Percentiles rank a stretch among this genome's conserved stretches.
These are phyloP conservation scores for Huntiella moniliformis DNA, from an alignment of 2,329 filamentous ascomycete genomes.

Conservation along the genomic window DNA sequence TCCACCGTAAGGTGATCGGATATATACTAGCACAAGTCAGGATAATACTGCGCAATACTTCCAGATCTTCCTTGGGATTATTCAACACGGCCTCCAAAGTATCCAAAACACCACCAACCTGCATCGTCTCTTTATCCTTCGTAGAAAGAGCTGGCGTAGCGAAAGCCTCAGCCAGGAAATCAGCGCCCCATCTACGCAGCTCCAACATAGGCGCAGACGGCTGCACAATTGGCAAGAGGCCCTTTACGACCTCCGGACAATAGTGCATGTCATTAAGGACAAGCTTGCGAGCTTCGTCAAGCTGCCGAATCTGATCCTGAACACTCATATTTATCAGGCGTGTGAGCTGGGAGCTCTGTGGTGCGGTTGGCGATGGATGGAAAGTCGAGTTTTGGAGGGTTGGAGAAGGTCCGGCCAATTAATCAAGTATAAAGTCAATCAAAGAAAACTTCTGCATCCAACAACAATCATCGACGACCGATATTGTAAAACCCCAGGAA, in stretches of 20 bases:
- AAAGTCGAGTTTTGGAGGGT: not conserved
- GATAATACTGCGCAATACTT: slow-evolving; percentile 70
- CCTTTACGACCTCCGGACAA: slow-evolving; percentile 81
- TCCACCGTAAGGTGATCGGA: slow-evolving; percentile 77
- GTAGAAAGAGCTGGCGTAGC: slow-evolving; percentile 67
- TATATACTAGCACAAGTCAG: slow-evolving; percentile 87
- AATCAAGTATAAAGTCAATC: no score
- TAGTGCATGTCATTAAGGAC: slow-evolving; percentile 72
- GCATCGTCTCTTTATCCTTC: slow-evolving; percentile 64
- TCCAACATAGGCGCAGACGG: slow-evolving; percentile 50
- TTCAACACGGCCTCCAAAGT: slow-evolving; percentile 54
- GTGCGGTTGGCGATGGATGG: not conserved
- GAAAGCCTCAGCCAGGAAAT: slow-evolving; percentile 92
- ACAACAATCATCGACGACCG: no score
- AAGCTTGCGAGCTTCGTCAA: slow-evolving; percentile 77
- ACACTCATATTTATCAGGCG: slow-evolving; percentile 28
- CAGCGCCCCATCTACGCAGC: slow-evolving; percentile 84
- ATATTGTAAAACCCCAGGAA: no score
- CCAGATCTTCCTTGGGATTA: slow-evolving; percentile 53
- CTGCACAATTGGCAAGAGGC: slow-evolving; percentile 79
- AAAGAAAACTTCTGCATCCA: no score
- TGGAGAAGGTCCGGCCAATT: no score
- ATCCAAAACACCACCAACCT: slow-evolving; percentile 51
- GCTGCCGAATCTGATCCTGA: slow-evolving; percentile 64
- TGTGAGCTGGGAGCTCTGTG: not conserved